Percentiles rank a stretch among this genome's conserved stretches.
Evolutionary conservation across 2,329 filamentous ascomycete species (phyloP).

Genomic region (Falciphora oryzae): DNA sequence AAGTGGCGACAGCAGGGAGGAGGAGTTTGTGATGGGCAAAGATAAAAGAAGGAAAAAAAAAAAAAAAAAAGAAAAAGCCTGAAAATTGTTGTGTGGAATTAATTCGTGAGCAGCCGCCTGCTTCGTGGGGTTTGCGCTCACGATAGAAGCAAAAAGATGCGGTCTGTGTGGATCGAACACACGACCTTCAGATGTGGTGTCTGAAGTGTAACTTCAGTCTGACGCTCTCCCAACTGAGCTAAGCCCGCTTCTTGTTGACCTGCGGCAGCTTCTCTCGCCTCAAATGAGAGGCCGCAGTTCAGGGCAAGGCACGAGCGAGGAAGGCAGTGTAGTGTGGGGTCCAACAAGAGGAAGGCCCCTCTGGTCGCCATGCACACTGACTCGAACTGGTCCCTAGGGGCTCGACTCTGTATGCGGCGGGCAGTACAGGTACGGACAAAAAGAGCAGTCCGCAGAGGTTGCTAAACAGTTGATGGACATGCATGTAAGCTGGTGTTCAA

Average conservation of each 20-base stretch:
- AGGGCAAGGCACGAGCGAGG: too few species aligned
- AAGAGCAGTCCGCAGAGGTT: too few species aligned
- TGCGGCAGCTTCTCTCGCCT: background rate
- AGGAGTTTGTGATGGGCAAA: too few species aligned
- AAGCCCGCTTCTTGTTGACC: conserved; percentile 2
- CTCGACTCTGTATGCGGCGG: background rate
- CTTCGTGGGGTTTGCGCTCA: too few species aligned
- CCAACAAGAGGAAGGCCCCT: too few species aligned
- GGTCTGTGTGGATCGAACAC: conserved; percentile 11
- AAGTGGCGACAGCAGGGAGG: too few species aligned
- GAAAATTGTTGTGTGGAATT: too few species aligned
- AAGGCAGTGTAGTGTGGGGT: background rate
- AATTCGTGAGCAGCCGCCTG: too few species aligned
- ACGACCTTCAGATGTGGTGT: conserved; percentile 9
- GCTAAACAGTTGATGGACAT: too few species aligned
- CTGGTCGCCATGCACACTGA: background rate
- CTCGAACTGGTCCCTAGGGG: background rate
- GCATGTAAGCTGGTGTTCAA: too few species aligned
- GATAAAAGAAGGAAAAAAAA: too few species aligned
- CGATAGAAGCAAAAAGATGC: conserved; percentile 1
- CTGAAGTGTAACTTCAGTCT: conserved; percentile 10
- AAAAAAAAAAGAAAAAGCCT: conserved; percentile 16
- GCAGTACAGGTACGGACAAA: too few species aligned
- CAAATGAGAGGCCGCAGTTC: background rate
- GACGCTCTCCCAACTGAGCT: conserved; percentile 11